Base-by-base conservation (phyloP, 805 yeast species). In the Yarrowia porcina region DNA sequence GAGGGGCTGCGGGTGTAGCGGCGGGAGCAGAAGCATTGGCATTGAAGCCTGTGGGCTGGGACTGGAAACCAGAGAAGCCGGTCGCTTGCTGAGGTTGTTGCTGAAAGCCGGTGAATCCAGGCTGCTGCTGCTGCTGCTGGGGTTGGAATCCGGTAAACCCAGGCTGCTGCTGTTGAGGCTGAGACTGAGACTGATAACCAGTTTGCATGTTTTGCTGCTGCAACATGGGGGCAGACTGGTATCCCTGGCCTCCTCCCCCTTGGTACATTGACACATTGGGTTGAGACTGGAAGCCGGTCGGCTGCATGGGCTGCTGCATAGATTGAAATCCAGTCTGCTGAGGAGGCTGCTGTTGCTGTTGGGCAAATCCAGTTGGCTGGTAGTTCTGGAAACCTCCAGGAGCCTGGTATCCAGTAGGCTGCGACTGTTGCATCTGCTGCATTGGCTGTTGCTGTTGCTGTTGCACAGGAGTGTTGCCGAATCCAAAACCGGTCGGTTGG, bases 31-130 rank as follows among this genome's bases (percentile, higher is more conserved):
- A 15, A 15, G 60, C 35, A 36, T 23, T 39, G 65, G 67, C 63
- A 47, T 63, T 67, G 50, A 65, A 69, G 9, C 76, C 76, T 13
- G 75, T 73, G 33, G 68, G 66, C 57, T 67, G 70, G n/a, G 64
- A 59, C 17, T 41, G 42, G 18, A 57, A 42, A 13, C 42, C 33
- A 10, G 41, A n/a, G 21, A 25, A 32, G 63, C 10, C 52, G 32
- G 44, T 9, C 15, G 45, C 49, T 44, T 20, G 30, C 33, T 56
- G 61, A 21, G 42, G 69, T 11, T 44, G 66, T 54, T 61, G 67
- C 63, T 64, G 67, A 27, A 27, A 65, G n/a, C 57, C 57, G 7
- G 21, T 5, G n/a, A 52, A 52, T 8, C 59, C 59, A 11, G 59
- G 23, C 33, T 52, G 59, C 44, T 52, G 59, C 23, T 17, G 36